Base-by-base conservation (phyloP, 148 eudicot species). In the Dianthus caryophyllus region DNA sequence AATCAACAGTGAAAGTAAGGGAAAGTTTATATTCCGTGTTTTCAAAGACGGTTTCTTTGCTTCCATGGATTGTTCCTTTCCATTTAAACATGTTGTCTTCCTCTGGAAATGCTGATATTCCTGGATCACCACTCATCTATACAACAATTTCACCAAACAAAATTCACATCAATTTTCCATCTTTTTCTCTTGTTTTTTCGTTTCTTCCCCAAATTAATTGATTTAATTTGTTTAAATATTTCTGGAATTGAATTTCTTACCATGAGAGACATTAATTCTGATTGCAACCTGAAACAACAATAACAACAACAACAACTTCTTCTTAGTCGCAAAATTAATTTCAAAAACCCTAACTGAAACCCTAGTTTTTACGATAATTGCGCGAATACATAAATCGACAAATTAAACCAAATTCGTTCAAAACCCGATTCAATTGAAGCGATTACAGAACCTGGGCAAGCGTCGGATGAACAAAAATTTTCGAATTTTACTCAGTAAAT, bases 31-130 rank as follows among this genome's bases (percentile, higher is more conserved):
- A 94, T 46, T 86, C 96, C 8, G 99, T 94, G 78, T 90, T 96
- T 86, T 94, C 99, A 69, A 94, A 94, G 0, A 94, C 99, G 2
- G 99, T 94, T 22, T 86, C 99, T 82, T 85, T 90, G 83, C 96
- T 94, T 18, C 99, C 99, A 10, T 75, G 76, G 38, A 94, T 94
- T 9, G 99, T 94, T 33, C 97, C 99, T 86, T 94, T 94, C 99
- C 99, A 94, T 61, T 71, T 79, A 67, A 86, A 86, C 51, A 94
- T 84, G 81, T 90, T 94, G 75, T 94, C 97, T 53, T 90, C 99
- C 77, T 90, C 99, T 5, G 99, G 99, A 69, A 94, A 94, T 8
- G 99, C 97, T 41, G 99, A 94, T 73, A 94, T 81, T 50, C 92
- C 96, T 25, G 96, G 68, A 65, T 84, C 97, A 30, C 99, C 99